These are phyloP conservation scores for Coemansia sp. DNA, from an alignment of 192 early-diverging fungal genomes.

Conservation along the genomic window DNA sequence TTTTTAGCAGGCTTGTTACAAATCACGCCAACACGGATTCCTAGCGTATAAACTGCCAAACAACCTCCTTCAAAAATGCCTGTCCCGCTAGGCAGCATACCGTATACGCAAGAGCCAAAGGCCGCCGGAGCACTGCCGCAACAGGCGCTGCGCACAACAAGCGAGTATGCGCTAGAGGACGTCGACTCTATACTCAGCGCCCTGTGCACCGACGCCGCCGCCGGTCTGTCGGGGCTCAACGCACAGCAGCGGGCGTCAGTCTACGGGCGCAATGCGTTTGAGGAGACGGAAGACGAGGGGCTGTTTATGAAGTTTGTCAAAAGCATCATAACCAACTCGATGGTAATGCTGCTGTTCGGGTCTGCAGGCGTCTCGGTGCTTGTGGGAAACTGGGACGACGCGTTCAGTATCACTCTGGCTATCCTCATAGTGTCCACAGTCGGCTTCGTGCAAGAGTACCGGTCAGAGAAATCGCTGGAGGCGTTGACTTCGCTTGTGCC, in stretches of 20 bases:
- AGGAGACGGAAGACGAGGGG: constrained; percentile 76
- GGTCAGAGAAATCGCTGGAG: constrained; percentile 92
- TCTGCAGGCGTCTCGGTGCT: constrained; percentile 78
- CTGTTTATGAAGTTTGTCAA: constrained; percentile 84
- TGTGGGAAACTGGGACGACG: constrained; percentile 78
- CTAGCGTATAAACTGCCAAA: no score
- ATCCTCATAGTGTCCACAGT: constrained; percentile 82
- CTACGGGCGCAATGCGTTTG: constrained; percentile 79
- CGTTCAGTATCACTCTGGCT: constrained; percentile 82
- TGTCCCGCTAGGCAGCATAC: constrained; percentile 17
- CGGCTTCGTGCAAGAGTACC: constrained; percentile 92
- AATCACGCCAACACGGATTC: no score
- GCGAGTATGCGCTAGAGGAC: constrained; percentile 53
- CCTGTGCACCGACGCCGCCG: constrained; percentile 71
- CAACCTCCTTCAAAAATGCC: constrained; percentile 34
- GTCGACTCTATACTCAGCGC: constrained; percentile 20
- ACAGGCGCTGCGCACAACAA: constrained; percentile 41
- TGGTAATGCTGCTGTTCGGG: constrained; percentile 86
- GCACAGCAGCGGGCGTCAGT: constrained; percentile 62
- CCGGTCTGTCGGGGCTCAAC: constrained; percentile 73
- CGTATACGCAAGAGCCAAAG: constrained; percentile 30
- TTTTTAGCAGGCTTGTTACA: not conserved
- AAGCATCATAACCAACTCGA: constrained; percentile 81
- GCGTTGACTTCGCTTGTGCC: constrained; percentile 89
- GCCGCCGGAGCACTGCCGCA: constrained; percentile 22